Evolutionary conservation across 225 moss, liverwort and hornwort species (phyloP).

Genomic region (Sphagnum tenellum): DNA sequence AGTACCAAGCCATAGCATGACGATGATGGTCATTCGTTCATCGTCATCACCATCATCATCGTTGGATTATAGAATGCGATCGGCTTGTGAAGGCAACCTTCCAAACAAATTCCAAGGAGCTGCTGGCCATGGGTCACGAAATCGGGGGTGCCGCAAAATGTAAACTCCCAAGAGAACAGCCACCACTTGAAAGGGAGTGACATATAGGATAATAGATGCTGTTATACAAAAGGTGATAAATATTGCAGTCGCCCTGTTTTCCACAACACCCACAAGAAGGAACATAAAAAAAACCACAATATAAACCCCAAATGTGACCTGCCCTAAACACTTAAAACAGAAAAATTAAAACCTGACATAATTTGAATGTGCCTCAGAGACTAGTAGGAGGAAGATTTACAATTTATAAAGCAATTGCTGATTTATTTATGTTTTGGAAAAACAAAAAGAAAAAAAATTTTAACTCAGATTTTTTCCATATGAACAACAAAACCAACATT

Average conservation of each 20-base stretch:
- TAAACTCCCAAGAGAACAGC: constrained; percentile 37
- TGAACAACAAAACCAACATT: no score
- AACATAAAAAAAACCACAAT: not conserved
- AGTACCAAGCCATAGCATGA: no score
- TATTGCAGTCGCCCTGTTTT: constrained; percentile 28
- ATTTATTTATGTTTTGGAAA: no score
- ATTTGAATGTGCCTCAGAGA: no score
- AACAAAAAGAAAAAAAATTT: no score
- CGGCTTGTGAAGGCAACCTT: constrained; percentile 37
- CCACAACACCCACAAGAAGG: not conserved
- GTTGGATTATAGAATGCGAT: constrained; percentile 33
- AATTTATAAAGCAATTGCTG: no score
- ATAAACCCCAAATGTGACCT: not conserved
- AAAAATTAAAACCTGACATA: not conserved
- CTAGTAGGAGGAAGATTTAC: no score
- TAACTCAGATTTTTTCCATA: no score
- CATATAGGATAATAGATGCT: constrained; percentile 31
- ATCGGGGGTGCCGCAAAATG: constrained; percentile 39
- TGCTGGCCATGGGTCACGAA: constrained; percentile 38
- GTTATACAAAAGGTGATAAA: constrained; percentile 31
- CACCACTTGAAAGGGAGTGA: constrained; percentile 42
- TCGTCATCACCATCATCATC: no score
- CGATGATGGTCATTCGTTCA: no score
- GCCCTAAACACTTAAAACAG: no score
- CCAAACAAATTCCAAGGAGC: constrained; percentile 36